A percentile compares a stretch with the other conserved stretches of the same genome.
phyloP scores from a whole-genome alignment of 208 protist species.

The Leishmania mexicana region DNA sequence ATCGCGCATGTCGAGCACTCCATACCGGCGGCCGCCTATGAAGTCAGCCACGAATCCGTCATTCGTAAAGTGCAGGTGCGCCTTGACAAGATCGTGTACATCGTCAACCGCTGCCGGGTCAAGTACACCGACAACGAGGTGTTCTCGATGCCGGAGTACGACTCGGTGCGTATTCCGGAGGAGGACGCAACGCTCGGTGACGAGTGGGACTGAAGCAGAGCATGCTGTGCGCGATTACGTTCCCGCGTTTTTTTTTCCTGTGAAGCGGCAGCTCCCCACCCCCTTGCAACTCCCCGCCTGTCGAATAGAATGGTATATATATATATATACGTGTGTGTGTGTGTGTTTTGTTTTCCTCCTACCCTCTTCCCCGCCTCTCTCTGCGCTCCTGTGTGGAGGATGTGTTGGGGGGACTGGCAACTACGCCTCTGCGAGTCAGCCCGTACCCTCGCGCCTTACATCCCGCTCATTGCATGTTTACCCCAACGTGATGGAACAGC shows the following conservation, averaged over 20 bases:
- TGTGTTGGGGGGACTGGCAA: neutral
- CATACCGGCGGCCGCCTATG: constrained; percentile 46
- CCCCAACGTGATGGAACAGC: neutral
- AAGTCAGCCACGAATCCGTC: constrained; percentile 49
- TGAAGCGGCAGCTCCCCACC: neutral
- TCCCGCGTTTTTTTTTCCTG: no score
- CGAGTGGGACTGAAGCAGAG: constrained; percentile 20
- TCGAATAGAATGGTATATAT: neutral
- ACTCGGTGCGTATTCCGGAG: constrained; percentile 59
- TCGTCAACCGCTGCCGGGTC: constrained; percentile 57
- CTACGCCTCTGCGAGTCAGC: neutral
- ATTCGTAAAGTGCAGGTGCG: constrained; percentile 58
- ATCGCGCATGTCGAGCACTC: constrained; percentile 35
- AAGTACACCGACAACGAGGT: constrained; percentile 47
- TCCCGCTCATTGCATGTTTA: neutral
- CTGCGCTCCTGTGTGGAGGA: neutral
- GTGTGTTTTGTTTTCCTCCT: neutral
- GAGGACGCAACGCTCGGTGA: constrained; percentile 48
- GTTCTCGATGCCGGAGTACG: constrained; percentile 74
- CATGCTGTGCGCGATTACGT: no score
- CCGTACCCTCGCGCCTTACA: neutral
- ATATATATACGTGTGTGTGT: neutral
- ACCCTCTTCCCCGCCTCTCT: neutral
- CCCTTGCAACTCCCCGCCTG: neutral
- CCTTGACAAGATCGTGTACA: constrained; percentile 61